phyloP scores from a whole-genome alignment of 768 basidiomycete genomes.

The Calocera cornea region DNA sequence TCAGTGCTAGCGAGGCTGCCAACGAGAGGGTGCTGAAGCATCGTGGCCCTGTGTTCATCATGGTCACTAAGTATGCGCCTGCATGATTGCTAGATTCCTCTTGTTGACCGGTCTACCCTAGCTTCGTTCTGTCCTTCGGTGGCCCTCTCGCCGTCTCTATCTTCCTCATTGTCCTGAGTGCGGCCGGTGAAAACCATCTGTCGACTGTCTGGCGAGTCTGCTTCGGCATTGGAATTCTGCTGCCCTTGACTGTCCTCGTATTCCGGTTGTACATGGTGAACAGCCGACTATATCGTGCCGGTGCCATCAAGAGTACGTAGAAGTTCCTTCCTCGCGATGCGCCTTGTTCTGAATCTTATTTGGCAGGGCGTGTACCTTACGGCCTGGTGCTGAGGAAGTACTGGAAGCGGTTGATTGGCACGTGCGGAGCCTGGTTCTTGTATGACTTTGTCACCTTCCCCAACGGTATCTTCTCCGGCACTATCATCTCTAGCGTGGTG shows the following conservation, averaged over 20 bases:
- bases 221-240: conserved; percentile 47
- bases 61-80: conserved; percentile 62
- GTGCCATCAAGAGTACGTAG: conserved; percentile 47
- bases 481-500: conserved; percentile 55
- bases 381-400: conserved; percentile 44
- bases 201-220: conserved; percentile 54
- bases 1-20: conserved; percentile 55
- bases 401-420: conserved; percentile 57
- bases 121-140: conserved; percentile 37
- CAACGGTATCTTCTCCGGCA: conserved; percentile 52
- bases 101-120: conserved; percentile 4
- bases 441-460: conserved; percentile 67
- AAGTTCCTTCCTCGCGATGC: conserved; percentile 7
- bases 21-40: conserved; percentile 50
- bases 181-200: conserved; percentile 47
- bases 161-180: conserved; percentile 55
- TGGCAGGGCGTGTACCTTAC: conserved; percentile 42
- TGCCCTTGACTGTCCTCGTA: conserved; percentile 54
- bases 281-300: conserved; percentile 45
- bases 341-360: neutral
- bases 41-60: conserved; percentile 59
- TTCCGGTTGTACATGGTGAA: conserved; percentile 64
- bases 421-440: conserved; percentile 62
- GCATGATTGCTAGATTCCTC: conserved; percentile 33
- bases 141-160: conserved; percentile 52